Evolutionary conservation across 768 basidiomycete species (phyloP).

Genomic region (Hypsizygus marmoreus): DNA sequence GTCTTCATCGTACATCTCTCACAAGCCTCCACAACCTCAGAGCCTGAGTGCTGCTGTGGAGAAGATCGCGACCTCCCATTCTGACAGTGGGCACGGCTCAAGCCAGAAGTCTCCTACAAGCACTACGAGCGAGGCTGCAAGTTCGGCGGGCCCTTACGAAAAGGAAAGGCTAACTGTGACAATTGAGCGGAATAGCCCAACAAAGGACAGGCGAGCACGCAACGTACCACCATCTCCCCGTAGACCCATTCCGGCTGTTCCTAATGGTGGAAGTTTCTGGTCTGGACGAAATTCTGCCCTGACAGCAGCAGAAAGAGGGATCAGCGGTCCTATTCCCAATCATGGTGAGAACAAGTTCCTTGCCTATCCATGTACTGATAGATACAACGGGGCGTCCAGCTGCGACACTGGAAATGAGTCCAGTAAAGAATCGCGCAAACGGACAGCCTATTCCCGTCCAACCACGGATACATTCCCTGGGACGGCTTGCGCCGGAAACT

Average conservation of each 20-base stretch:
- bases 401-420: conserved; percentile 73
- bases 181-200: conserved; percentile 28
- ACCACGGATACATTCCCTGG: conserved; percentile 29
- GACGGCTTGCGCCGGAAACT: conserved; percentile 30
- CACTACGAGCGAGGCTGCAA: conserved; percentile 22
- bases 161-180: conserved; percentile 23
- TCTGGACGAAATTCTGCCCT: conserved; percentile 39
- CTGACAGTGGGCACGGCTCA: conserved; percentile 39
- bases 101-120: conserved; percentile 25
- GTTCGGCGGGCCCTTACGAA: conserved; percentile 14
- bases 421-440: conserved; percentile 63
- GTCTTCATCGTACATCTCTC: conserved; percentile 55
- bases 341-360: conserved; percentile 48
- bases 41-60: conserved; percentile 75
- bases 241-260: conserved; percentile 42
- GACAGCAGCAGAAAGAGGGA: conserved; percentile 61
- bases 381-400: conserved; percentile 41
- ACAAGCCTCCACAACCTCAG: conserved; percentile 61
- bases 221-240: conserved; percentile 44
- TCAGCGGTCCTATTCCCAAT: conserved; percentile 71
- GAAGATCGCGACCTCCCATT: conserved; percentile 51
- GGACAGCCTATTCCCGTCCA: conserved; percentile 67
- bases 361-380: conserved; percentile 8
- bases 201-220: conserved; percentile 25
- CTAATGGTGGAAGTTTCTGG: conserved; percentile 33